Evolutionary conservation across 352 stramenopile species (phyloP), one percentile per base, ranked within the genome.

Genomic region (Globisporangium cystogenes): DNA sequence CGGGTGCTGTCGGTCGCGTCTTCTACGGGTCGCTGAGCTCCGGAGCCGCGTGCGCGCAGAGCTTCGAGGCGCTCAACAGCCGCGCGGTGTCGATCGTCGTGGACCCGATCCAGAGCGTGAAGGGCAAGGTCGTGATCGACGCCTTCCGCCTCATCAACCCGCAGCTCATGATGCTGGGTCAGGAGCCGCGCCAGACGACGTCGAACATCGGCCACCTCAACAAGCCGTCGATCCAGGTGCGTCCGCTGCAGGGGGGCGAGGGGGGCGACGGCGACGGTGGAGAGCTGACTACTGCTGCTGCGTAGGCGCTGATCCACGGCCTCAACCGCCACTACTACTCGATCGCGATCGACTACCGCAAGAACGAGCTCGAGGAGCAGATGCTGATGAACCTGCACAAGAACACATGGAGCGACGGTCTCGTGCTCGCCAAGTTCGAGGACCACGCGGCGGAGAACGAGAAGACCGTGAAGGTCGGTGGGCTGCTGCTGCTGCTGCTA

Each of bases 311-410:
- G 40, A 99, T 99, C 63, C 97, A 99, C 72, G 97, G 97, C 8
- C 80, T 99, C 18, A 99, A 99, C 74, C 79, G 96, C 54, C 95
- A 99, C 70, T 99, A 99, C 79, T 99, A 99, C 74, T 97, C 86
- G 29, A 98, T 99, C 56, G 90, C 79, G 26, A 94, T 96, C 64
- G 95, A 98, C 73, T 99, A 98, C 79, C 84, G 97, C 50, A 99
- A 99, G 82, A 99, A 99, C 75, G 96, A 99, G 61, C 80, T 99
- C 6, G 97, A 99, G 72, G 96, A 99, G 74, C 96, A 99, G 74
- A 99, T 99, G 96, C 84, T 99, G 15, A 98, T 98, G 89, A 99
- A 99, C 74, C 67, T 99, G 52, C 90, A 99, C 82, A 98, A 98
- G 64, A 96, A 96, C 54, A 95, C 97, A 58, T 99, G 97, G 97